Evolutionary conservation across 805 yeast species (phyloP).

Genomic region (Yamadazyma kitorensis): DNA sequence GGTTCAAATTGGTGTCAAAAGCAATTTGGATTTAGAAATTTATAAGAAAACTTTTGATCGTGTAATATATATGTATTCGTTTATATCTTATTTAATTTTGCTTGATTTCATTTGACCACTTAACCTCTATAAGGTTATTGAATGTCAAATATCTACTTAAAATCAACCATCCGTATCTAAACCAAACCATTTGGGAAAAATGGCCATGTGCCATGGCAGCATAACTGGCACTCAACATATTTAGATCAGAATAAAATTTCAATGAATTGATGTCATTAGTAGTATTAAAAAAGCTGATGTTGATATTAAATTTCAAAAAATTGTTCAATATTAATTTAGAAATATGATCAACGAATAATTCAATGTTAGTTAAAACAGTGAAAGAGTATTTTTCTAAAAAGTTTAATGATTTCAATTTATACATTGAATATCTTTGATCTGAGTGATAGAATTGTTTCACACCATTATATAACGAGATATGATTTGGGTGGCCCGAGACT

Average conservation of each 20-base stretch:
- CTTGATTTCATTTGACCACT: background rate
- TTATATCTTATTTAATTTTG: conserved; percentile 1
- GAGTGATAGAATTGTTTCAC: conserved; percentile 29
- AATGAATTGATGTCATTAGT: conserved; percentile 22
- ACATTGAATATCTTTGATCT: conserved; percentile 4
- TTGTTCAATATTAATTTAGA: conserved; percentile 29
- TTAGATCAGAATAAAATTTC: conserved; percentile 38
- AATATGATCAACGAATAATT: conserved; percentile 37
- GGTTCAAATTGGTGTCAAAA: conserved; percentile 63
- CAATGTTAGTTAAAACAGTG: conserved; percentile 40
- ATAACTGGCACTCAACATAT: conserved; percentile 42
- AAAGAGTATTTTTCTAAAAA: conserved; percentile 50
- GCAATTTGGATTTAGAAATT: conserved; percentile 44
- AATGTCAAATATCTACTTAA: conserved; percentile 73
- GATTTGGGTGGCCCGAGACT: conserved; percentile 87
- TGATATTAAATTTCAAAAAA: conserved; percentile 31
- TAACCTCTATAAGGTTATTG: conserved; percentile 54
- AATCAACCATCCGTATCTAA: conserved; percentile 82
- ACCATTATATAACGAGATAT: conserved; percentile 60
- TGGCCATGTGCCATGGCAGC: conserved; percentile 84
- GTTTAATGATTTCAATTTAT: conserved; percentile 31
- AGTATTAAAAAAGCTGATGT: conserved; percentile 34
- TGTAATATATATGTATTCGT: conserved; percentile 3
- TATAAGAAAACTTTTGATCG: conserved; percentile 10
- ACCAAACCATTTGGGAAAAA: conserved; percentile 92